These are phyloP conservation scores for Sambucus nigra DNA, from an alignment of 129 eudicot genomes.

Conservation along the genomic window DNA sequence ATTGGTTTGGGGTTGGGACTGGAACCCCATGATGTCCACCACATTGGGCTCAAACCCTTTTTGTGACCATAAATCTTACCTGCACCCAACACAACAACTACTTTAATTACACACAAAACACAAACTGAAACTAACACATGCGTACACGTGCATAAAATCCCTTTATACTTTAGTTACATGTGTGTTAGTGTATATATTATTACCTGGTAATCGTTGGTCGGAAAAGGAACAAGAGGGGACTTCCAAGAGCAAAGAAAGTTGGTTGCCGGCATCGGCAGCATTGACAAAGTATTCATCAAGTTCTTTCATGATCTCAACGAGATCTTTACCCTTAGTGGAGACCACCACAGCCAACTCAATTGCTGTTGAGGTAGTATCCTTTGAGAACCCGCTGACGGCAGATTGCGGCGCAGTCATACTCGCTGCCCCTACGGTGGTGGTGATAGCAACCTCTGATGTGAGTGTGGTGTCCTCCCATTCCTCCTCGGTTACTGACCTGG, in stretches of 20 bases:
- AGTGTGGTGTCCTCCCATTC: constrained; percentile 66
- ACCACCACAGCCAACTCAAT: constrained; percentile 65
- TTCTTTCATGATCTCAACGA: constrained; percentile 72
- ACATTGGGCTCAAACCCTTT: constrained; percentile 53
- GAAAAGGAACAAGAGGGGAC: constrained; percentile 46
- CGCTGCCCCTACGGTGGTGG: constrained; percentile 40
- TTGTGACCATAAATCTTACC: constrained; percentile 45
- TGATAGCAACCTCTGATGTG: constrained; percentile 31
- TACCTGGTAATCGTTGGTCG: constrained; percentile 49
- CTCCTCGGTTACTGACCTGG: constrained; percentile 51
- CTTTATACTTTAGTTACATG: background rate
- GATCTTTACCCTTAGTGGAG: constrained; percentile 56
- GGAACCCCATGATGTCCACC: constrained; percentile 59
- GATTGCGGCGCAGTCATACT: constrained; percentile 56
- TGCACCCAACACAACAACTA: no score
- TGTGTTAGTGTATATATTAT: background rate
- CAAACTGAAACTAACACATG: background rate
- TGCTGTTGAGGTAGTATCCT: constrained; percentile 21
- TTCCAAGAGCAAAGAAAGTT: constrained; percentile 57
- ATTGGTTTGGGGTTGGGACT: constrained; percentile 42
- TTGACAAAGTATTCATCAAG: constrained; percentile 72
- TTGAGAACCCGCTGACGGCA: constrained; percentile 41
- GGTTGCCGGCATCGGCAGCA: constrained; percentile 78
- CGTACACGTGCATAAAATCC: constrained; percentile 4
- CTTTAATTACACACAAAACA: background rate